phyloP scores from a whole-genome alignment of 176 grass and related monocot genomes.

The Avena eriantha region DNA sequence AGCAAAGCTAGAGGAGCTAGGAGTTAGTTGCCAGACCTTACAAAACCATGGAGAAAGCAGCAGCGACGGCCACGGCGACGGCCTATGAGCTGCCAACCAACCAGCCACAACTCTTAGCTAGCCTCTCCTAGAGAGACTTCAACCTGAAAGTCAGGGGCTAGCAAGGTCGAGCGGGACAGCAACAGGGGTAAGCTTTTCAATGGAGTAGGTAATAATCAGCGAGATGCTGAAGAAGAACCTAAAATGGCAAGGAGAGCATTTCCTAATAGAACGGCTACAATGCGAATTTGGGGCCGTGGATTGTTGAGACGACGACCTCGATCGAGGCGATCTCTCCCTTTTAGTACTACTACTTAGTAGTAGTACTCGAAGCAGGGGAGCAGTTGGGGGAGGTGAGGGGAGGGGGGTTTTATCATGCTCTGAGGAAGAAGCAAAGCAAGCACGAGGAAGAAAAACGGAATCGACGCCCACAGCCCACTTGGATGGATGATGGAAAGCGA shows the following conservation, averaged over 20 bases:
- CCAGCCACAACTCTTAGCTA: slow-evolving; percentile 24
- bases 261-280: slow-evolving; percentile 89
- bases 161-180: neutral
- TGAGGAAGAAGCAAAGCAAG: slow-evolving; percentile 37
- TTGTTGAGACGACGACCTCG: slow-evolving; percentile 10
- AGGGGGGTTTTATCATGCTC: slow-evolving; percentile 49
- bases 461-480: slow-evolving; percentile 43
- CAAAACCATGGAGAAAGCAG: slow-evolving; percentile 41
- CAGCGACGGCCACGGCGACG: slow-evolving; percentile 5
- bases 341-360: neutral
- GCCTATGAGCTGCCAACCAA: slow-evolving; percentile 37
- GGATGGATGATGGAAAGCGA: slow-evolving; percentile 45
- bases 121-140: slow-evolving; percentile 21
- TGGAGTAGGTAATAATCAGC: neutral
- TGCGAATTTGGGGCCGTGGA: slow-evolving; percentile 21
- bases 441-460: slow-evolving; percentile 31
- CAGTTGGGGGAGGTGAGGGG: slow-evolving; percentile 48
- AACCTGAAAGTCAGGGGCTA: neutral
- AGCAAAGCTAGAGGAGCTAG: neutral
- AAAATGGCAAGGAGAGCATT: slow-evolving; percentile 73
- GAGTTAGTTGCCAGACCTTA: slow-evolving; percentile 48
- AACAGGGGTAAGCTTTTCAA: neutral
- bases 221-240: slow-evolving; percentile 13
- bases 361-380: slow-evolving; percentile 29
- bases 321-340: slow-evolving; percentile 5